These are phyloP conservation scores for Candida arabinofermentans DNA, from an alignment of 805 yeast genomes.

Conservation along the genomic window DNA sequence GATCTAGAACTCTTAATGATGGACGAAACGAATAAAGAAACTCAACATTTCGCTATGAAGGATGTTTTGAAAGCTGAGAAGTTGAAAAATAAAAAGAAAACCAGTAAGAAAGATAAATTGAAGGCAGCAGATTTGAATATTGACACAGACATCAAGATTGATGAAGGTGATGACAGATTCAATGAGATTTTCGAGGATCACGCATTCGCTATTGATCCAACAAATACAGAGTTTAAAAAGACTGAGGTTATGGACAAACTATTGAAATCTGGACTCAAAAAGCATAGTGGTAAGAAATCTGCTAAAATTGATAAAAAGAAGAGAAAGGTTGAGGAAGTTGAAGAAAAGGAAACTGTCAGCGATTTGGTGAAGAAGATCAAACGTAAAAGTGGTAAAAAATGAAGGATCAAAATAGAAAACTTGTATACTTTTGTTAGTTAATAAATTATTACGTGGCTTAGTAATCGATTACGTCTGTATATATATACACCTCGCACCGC, in stretches of 20 bases:
- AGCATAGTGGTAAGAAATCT: slow-evolving; percentile 29
- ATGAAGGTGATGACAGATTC: slow-evolving; percentile 82
- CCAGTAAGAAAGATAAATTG: slow-evolving; percentile 45
- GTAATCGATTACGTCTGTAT: no score
- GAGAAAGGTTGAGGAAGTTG: slow-evolving; percentile 7
- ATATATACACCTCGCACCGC: background rate
- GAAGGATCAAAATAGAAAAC: background rate
- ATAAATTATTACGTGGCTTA: background rate
- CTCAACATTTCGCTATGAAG: slow-evolving; percentile 71
- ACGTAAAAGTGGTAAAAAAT: slow-evolving; percentile 14
- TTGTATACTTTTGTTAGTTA: background rate
- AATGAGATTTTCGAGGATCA: slow-evolving; percentile 77
- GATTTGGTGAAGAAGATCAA: slow-evolving; percentile 50
- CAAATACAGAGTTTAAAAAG: slow-evolving; percentile 83
- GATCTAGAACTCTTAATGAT: slow-evolving; percentile 72
- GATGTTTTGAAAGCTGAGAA: slow-evolving; percentile 74
- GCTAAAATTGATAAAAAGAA: slow-evolving; percentile 18
- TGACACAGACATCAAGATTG: slow-evolving; percentile 49
- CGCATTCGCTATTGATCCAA: slow-evolving; percentile 92
- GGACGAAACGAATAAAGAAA: slow-evolving; percentile 44
- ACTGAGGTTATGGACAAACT: slow-evolving; percentile 84
- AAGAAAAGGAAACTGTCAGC: slow-evolving; percentile 5
- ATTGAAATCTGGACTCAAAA: slow-evolving; percentile 67
- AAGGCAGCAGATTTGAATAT: slow-evolving; percentile 42
- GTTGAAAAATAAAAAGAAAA: slow-evolving; percentile 46